A percentile compares a stretch with the other conserved stretches of the same genome.
Evolutionary conservation across 768 basidiomycete genomes (phyloP).

Genomic region (Rhodocollybia butyracea): DNA sequence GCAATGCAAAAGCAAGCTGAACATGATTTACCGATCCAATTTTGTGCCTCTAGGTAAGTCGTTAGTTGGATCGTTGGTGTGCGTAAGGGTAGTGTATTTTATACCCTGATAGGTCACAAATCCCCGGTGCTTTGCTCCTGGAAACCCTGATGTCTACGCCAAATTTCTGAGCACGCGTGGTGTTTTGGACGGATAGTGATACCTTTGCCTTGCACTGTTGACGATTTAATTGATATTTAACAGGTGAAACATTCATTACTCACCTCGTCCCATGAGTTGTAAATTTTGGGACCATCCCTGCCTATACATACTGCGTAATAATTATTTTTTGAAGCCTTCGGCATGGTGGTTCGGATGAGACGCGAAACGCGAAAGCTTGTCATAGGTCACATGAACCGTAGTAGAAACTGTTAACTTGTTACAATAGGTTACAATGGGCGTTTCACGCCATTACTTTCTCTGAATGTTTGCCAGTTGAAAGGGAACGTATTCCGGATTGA

Average conservation of each 20-base stretch:
- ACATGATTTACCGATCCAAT: conserved; percentile 42
- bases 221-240: not conserved
- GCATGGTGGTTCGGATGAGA: not conserved
- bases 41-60: conserved; percentile 44
- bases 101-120: conserved; percentile 45
- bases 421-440: too few relatives aligned
- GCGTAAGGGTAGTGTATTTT: too few relatives aligned
- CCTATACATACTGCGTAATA: conserved; percentile 64
- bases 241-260: conserved; percentile 13
- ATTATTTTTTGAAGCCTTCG: conserved; percentile 26
- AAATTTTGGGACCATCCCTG: conserved; percentile 54
- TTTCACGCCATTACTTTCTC: too few relatives aligned
- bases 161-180: not conserved
- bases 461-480: too few relatives aligned
- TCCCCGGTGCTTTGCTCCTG: conserved; percentile 49
- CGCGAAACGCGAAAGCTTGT: not conserved
- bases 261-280: conserved; percentile 60
- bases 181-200: not conserved
- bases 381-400: too few relatives aligned
- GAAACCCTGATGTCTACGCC: conserved; percentile 48
- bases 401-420: too few relatives aligned
- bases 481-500: too few relatives aligned
- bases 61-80: too few relatives aligned
- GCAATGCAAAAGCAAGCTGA: not conserved
- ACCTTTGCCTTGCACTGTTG: conserved; percentile 51